Percentiles rank a stretch among this genome's conserved stretches.
Conservation (phyloP, 2,329 filamentous ascomycete genomes). For the Microdochium paspali region DNA sequence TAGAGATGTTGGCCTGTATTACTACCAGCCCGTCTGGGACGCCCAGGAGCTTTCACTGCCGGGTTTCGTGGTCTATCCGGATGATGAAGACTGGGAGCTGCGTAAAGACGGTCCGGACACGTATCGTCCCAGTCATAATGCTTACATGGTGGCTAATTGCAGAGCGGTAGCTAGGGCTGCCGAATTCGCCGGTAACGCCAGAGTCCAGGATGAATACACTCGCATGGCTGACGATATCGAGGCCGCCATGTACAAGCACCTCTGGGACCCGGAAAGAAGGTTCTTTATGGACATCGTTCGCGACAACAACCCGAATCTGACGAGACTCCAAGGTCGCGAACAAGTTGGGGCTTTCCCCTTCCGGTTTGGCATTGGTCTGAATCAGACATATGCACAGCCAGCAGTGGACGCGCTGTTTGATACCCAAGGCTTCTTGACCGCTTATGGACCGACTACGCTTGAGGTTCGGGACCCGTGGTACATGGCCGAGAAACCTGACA, state of each 20-base stretch:
- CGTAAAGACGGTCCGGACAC: constrained; percentile 27
- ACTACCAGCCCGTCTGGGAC: constrained; percentile 30
- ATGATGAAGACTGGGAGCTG: constrained; percentile 17
- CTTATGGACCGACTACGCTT: constrained; percentile 30
- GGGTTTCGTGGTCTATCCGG: constrained; percentile 24
- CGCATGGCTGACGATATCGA: constrained; percentile 23
- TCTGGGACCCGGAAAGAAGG: constrained; percentile 26
- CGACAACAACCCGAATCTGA: constrained; percentile 23
- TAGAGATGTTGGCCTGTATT: constrained; percentile 26
- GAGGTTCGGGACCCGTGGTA: constrained; percentile 30
- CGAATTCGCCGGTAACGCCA: constrained; percentile 18
- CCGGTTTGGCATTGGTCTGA: constrained; percentile 28
- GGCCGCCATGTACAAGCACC: constrained; percentile 19
- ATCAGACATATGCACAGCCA: constrained; percentile 16
- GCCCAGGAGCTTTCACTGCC: constrained; percentile 31
- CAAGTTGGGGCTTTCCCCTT: constrained; percentile 31
- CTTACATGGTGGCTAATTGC: constrained; percentile 32
- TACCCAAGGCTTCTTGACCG: constrained; percentile 23
- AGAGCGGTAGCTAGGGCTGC: constrained; percentile 27
- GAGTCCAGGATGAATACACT: constrained; percentile 19
- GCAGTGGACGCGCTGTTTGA: constrained; percentile 24
- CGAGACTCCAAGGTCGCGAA: constrained; percentile 24
- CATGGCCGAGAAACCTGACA: constrained; percentile 19
- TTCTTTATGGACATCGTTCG: constrained; percentile 29
- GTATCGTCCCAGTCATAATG: constrained; percentile 30